Evolutionary conservation across 2,329 filamentous ascomycete genomes (phyloP).

Genomic region (Blastomyces gilchristii): DNA sequence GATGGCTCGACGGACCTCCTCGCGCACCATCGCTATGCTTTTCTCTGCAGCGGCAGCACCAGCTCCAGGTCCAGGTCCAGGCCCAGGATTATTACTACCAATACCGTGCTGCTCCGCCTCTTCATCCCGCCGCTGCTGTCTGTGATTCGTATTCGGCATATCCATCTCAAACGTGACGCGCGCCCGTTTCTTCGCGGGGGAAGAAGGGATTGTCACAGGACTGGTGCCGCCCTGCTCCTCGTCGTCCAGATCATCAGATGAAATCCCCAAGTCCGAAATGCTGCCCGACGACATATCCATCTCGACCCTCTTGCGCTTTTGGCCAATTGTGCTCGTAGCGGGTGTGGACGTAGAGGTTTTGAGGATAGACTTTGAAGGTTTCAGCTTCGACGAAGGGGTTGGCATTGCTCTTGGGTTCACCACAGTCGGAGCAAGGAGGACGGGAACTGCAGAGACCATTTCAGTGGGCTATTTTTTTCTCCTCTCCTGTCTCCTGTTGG

Average conservation of each 20-base stretch:
- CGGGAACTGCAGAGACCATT: slow-evolving; percentile 15
- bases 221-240: not conserved
- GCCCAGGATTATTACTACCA: not conserved
- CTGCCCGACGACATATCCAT: slow-evolving; percentile 24
- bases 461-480: not conserved
- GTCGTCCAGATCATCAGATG: not conserved
- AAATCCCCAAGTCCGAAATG: slow-evolving; percentile 18
- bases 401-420: not conserved
- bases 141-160: slow-evolving; percentile 20
- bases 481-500: too few relatives aligned
- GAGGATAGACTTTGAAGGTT: slow-evolving; percentile 26
- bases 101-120: not conserved
- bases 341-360: slow-evolving; percentile 16
- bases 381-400: slow-evolving; percentile 28
- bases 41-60: slow-evolving; percentile 37
- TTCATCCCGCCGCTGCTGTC: not conserved
- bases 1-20: slow-evolving; percentile 51
- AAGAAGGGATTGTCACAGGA: slow-evolving; percentile 16
- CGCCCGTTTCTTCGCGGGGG: slow-evolving; percentile 27
- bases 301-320: slow-evolving; percentile 32
- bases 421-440: not conserved
- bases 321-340: slow-evolving; percentile 17
- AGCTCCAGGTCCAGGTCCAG: too few relatives aligned
- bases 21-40: slow-evolving; percentile 47
- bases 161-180: slow-evolving; percentile 36